These are phyloP conservation scores for Fermentozyma sake DNA, from an alignment of 1,139 yeast species.

Conservation along the genomic window DNA sequence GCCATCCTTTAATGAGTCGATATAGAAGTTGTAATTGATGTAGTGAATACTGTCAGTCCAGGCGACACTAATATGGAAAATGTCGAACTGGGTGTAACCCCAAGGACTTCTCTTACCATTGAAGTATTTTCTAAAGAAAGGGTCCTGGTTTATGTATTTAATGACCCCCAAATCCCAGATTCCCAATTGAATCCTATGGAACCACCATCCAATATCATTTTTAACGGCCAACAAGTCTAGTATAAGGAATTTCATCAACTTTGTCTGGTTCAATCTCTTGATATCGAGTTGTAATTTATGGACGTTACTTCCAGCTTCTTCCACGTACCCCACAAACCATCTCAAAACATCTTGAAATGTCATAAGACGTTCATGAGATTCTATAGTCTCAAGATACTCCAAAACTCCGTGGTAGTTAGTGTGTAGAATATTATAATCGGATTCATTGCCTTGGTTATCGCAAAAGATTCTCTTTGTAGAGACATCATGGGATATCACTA, in stretches of 20 bases:
- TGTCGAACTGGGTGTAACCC: slow-evolving; percentile 28
- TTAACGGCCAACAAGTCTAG: slow-evolving; percentile 44
- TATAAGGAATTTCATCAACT: slow-evolving; percentile 51
- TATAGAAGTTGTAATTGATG: slow-evolving; percentile 33
- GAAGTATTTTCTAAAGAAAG: slow-evolving; percentile 25
- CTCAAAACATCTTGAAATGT: slow-evolving; percentile 54
- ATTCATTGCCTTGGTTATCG: slow-evolving; percentile 32
- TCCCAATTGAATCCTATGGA: slow-evolving; percentile 65
- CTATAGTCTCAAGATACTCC: slow-evolving; percentile 49
- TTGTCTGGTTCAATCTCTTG: slow-evolving; percentile 64
- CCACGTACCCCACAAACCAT: slow-evolving; percentile 49
- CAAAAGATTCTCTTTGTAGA: slow-evolving; percentile 60
- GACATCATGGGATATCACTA: slow-evolving; percentile 75
- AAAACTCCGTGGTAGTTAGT: slow-evolving; percentile 38
- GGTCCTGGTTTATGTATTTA: slow-evolving; percentile 44
- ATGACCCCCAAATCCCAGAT: slow-evolving; percentile 72
- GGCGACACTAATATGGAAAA: slow-evolving; percentile 32
- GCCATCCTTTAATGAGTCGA: slow-evolving; percentile 19
- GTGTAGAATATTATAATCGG: slow-evolving; percentile 38
- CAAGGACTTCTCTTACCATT: slow-evolving; percentile 9
- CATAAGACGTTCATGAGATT: slow-evolving; percentile 56
- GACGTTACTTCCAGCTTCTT: slow-evolving; percentile 11
- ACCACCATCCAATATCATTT: slow-evolving; percentile 62
- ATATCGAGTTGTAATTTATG: slow-evolving; percentile 72
- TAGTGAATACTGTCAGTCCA: slow-evolving; percentile 34